A percentile compares a stretch with the other conserved stretches of the same genome.
Conservation (phyloP, 768 basidiomycete genomes). For the Scleroderma citrinum region DNA sequence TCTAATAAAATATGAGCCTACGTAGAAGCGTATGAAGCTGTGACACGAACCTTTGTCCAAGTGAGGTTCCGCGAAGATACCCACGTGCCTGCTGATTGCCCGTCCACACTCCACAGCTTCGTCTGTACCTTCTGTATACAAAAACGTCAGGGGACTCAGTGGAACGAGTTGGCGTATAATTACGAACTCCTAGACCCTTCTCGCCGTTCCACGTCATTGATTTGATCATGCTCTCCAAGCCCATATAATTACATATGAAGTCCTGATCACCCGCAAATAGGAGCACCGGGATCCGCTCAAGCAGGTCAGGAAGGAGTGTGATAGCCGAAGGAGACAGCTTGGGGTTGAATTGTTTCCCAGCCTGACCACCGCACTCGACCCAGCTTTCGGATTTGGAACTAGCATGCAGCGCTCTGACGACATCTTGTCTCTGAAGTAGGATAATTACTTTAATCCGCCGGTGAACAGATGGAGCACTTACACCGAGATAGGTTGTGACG, state of each 20-base stretch:
- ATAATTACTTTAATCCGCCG: not conserved
- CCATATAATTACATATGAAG: slow-evolving; percentile 93
- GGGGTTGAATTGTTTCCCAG: slow-evolving; percentile 58
- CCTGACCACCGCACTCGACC: slow-evolving; percentile 75
- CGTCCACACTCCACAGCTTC: slow-evolving; percentile 71
- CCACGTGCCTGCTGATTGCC: slow-evolving; percentile 84
- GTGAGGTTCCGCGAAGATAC: slow-evolving; percentile 84
- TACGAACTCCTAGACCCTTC: slow-evolving; percentile 69
- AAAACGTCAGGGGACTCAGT: not conserved
- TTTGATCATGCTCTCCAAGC: slow-evolving; percentile 81
- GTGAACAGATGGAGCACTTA: slow-evolving; percentile 35
- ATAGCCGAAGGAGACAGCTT: slow-evolving; percentile 60
- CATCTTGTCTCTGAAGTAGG: slow-evolving; percentile 60
- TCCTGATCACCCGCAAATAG: slow-evolving; percentile 96
- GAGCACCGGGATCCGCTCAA: slow-evolving; percentile 78
- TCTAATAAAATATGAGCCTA: slow-evolving; percentile 34
- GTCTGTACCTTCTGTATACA: slow-evolving; percentile 53
- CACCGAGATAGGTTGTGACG: slow-evolving; percentile 73
- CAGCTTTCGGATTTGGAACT: slow-evolving; percentile 68
- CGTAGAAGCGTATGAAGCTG: not conserved
- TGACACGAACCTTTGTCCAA: slow-evolving; percentile 68
- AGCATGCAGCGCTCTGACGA: slow-evolving; percentile 81
- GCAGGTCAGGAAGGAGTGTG: slow-evolving; percentile 67
- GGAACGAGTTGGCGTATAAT: slow-evolving; percentile 22
- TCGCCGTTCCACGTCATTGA: slow-evolving; percentile 81